Conservation (phyloP, 1,139 yeast species). For the Hyphopichia fennica region DNA sequence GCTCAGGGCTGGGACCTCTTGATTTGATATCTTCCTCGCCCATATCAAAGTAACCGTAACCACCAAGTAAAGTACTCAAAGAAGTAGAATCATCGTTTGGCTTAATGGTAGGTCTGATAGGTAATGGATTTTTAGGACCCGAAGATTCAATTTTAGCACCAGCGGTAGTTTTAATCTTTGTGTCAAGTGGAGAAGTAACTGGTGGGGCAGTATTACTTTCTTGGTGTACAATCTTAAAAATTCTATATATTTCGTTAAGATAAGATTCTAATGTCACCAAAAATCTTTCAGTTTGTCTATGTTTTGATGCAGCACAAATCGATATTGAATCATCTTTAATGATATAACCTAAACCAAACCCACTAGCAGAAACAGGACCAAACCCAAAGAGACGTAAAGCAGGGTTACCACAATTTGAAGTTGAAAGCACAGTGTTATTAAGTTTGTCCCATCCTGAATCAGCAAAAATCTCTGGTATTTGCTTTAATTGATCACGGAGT, state of each 20-base stretch:
- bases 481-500: conserved; percentile 16
- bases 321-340: conserved; percentile 83
- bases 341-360: conserved; percentile 90
- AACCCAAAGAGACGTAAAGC: conserved; percentile 84
- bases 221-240: conserved; percentile 46
- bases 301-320: conserved; percentile 86
- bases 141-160: neutral
- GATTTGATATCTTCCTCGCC: conserved; percentile 71
- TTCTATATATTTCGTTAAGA: conserved; percentile 59
- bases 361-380: conserved; percentile 89
- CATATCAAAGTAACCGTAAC: conserved; percentile 76
- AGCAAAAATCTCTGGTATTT: conserved; percentile 56
- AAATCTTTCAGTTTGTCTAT: conserved; percentile 84
- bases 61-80: conserved; percentile 63
- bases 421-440: conserved; percentile 52
- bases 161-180: conserved; percentile 13
- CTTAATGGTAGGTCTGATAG: conserved; percentile 4
- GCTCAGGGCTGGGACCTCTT: conserved; percentile 70
- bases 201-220: conserved; percentile 3
- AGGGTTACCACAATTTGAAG: conserved; percentile 71
- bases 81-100: conserved; percentile 2
- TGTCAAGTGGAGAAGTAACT: conserved; percentile 16
- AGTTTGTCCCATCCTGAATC: conserved; percentile 67
- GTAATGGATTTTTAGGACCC: conserved; percentile 4
- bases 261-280: conserved; percentile 72